Evolutionary conservation across 495 filamentous ascomycete species (phyloP), one percentile per base, ranked within the genome.

Genomic region (Tuber microsphaerosporum): DNA sequence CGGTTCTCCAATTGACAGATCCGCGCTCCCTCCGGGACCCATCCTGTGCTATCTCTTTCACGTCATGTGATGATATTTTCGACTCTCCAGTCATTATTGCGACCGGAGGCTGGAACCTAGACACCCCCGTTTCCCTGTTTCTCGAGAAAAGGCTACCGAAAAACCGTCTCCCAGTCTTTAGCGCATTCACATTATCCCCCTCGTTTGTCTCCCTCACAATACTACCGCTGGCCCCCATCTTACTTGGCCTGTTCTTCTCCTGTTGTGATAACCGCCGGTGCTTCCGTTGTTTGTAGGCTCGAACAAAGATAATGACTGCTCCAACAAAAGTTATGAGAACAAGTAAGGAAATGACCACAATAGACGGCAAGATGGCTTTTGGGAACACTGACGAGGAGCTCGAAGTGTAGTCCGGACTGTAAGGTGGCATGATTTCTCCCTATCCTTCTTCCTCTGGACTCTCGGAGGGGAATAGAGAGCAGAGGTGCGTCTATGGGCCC

Each of bases 251-350:
- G 2, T 34, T 6, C 56, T 65, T 65, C 22, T 61, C 74, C 61
- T 80, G 73, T 22, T 79, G 76, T 45, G 56, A 41, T 51, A 37
- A 31, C 65, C 72, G 76, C 69, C 65, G 80, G 39, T 5, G 46
- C 48, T 74, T 71, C 19, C 74, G 75, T 51, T 78, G 81, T 46
- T 71, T 82, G 51, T 82, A 79, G 42, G 80, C 80, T n/a, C 80
- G 80, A 34, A 79, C 51, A 74, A 81, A 82, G 69, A 81, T 79
- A 48, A 76, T 75, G 68, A 82, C 80, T 82, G 80, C 80, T n/a
- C 73, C 80, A 75, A 77, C 68, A 48, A 82, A 76, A 76, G 75
- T 81, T 81, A 82, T 82, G 74, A 82, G 80, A 78, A 82, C 79
- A 51, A 82, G 74, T 72, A 81, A 69, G 68, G 79, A 71, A 82